Evolutionary conservation across 1,139 yeast species (phyloP), one percentile per base, ranked within the genome.

Genomic region (Taiozyma sp.): DNA sequence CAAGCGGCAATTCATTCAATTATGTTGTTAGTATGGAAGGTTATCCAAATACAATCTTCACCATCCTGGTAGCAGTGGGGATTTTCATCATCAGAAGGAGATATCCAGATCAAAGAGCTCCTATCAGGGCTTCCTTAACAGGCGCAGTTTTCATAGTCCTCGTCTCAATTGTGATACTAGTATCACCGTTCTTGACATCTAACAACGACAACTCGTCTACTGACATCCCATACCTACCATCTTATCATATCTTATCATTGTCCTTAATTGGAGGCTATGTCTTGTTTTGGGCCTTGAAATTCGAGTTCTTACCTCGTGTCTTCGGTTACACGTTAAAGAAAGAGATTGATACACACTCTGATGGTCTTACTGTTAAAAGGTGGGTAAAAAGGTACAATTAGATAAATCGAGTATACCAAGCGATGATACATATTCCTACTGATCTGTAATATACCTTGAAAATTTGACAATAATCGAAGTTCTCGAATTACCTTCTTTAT

Each of bases 21-120:
- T 83, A 80, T 55, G 72, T 82, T 55, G 78, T 83, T 12, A 74
- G 80, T 13, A 68, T 81, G 58, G 88, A 82, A 60, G 82, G 85
- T 2, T 80, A 79, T 56, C 82, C 82, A 3, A 72, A 69, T 40
- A 83, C 79, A 57, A 57, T 81, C 6, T 78, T 80, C 53, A 66
- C 79, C 28, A 68, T 75, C 0, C 68, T 80, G 10, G 72, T 75
- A 5, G 80, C 84, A 0, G 50, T 78, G 27, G 88, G 87, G 0
- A 60, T 82, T 1, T 77, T 81, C 51, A 70, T 81, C 12, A 65
- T 79, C 34, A 69, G 86, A 49, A 69, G 58, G 46, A 67, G 76
- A 47, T 73, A 76, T 54, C 82, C 81, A 1, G 73, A 70, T 13
- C 64, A 74, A 14, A 65, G 56, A 24, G 78, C 87, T 0, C 79